phyloP scores from a whole-genome alignment of 768 basidiomycete species.

The Tricholomella constricta region DNA sequence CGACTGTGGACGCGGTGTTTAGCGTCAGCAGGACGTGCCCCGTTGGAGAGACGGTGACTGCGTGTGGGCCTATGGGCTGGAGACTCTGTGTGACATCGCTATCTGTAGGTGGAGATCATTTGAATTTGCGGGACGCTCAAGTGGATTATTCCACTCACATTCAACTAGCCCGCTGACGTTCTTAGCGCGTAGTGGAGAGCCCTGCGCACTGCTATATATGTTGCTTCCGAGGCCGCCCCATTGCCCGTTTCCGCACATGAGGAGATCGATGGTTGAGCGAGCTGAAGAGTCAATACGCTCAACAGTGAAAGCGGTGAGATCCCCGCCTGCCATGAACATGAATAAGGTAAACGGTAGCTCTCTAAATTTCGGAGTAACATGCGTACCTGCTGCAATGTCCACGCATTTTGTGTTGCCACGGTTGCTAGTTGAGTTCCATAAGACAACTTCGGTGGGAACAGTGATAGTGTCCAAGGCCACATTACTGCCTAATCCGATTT shows the following conservation, averaged over 20 bases:
- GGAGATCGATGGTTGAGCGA: conserved; percentile 43
- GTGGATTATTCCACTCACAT: conserved; percentile 54
- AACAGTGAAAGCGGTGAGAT: conserved; percentile 76
- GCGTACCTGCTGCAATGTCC: conserved; percentile 63
- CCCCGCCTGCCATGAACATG: conserved; percentile 52
- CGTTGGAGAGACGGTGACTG: conserved; percentile 68
- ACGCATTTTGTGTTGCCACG: conserved; percentile 61
- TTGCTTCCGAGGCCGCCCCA: conserved; percentile 77
- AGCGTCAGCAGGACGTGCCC: conserved; percentile 79
- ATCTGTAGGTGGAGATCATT: conserved; percentile 44
- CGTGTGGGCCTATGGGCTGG: conserved; percentile 62
- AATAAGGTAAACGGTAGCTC: neutral
- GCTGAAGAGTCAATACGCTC: conserved; percentile 42
- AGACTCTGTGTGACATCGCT: conserved; percentile 62
- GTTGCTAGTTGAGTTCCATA: conserved; percentile 57
- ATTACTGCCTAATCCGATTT: conserved; percentile 75
- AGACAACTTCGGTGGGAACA: conserved; percentile 84
- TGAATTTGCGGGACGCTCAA: neutral
- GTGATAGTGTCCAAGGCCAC: conserved; percentile 66
- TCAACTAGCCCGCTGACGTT: conserved; percentile 83
- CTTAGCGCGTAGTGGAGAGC: conserved; percentile 71
- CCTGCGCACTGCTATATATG: conserved; percentile 68
- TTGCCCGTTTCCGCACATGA: conserved; percentile 84
- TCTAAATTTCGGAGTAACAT: neutral
- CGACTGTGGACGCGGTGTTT: conserved; percentile 54